A percentile compares a stretch with the other conserved stretches of the same genome.
phyloP scores from a whole-genome alignment of 78 protist genomes.

The Monocercomonoides exilis region DNA sequence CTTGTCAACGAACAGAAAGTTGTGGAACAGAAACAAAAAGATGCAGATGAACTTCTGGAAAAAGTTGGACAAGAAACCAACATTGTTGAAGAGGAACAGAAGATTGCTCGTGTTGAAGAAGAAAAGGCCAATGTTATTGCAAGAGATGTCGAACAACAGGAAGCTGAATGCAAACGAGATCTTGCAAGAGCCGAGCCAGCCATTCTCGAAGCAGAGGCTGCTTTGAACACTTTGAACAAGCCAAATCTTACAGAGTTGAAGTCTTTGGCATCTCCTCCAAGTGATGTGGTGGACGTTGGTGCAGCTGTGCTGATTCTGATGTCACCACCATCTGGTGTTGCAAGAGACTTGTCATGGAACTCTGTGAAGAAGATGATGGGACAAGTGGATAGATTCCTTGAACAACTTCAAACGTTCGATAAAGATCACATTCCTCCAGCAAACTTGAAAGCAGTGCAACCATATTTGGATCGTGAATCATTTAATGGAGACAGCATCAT shows the following conservation, averaged over 20 bases:
- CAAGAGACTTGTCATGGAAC: constrained; percentile 38
- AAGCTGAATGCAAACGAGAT: constrained; percentile 39
- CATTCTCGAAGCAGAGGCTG: constrained; percentile 56
- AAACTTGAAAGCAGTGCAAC: constrained; percentile 1
- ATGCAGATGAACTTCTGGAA: constrained; percentile 34
- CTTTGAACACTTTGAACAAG: constrained; percentile 59
- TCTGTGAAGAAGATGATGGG: constrained; percentile 57
- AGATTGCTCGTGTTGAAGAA: constrained; percentile 40
- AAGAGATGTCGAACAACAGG: neutral
- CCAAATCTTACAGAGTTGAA: constrained; percentile 51
- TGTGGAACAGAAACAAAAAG: constrained; percentile 33
- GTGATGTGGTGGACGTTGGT: constrained; percentile 27
- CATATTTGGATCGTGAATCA: constrained; percentile 18
- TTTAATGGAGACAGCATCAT: constrained; percentile 26
- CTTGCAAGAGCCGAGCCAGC: constrained; percentile 60
- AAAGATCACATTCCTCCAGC: constrained; percentile 51
- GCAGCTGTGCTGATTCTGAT: constrained; percentile 38
- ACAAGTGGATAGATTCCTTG: constrained; percentile 36
- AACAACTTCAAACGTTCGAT: constrained; percentile 33
- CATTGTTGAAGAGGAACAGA: constrained; percentile 36
- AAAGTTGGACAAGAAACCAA: constrained; percentile 38
- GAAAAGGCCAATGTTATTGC: constrained; percentile 28
- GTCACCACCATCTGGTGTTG: constrained; percentile 22
- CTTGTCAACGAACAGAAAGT: constrained; percentile 41
- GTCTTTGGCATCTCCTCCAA: constrained; percentile 49